These are phyloP conservation scores for Saksenaea oblongispora DNA, from an alignment of 371 early-diverging fungal species.

Conservation along the genomic window DNA sequence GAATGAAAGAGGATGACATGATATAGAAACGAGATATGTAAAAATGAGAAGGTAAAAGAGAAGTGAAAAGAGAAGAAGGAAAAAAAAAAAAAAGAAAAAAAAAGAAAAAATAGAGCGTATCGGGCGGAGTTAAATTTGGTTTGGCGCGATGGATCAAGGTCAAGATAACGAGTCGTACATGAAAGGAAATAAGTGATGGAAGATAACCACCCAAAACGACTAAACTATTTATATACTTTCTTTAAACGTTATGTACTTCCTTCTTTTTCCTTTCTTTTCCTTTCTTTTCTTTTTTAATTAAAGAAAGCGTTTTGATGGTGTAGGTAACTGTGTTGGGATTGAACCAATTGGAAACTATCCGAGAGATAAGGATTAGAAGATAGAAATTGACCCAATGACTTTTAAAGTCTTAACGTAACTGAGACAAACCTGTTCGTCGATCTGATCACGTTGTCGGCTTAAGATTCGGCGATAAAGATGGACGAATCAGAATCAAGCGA, in stretches of 20 bases:
- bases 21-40: background rate
- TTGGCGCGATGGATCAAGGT: conserved; percentile 1
- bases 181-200: background rate
- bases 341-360: conserved; percentile 2
- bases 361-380: background rate
- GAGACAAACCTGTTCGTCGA: background rate
- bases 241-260: background rate
- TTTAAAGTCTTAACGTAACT: background rate
- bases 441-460: conserved; percentile 3
- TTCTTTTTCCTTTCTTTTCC: background rate
- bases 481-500: background rate
- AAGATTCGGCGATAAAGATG: conserved; percentile 4
- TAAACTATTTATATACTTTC: background rate
- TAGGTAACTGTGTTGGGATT: background rate
- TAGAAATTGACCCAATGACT: background rate
- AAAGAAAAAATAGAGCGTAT: conserved; percentile 7
- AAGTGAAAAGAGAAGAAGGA: background rate
- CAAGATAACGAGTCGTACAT: conserved; percentile 3
- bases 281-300: background rate
- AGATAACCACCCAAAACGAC: background rate
- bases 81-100: conserved; percentile 2
- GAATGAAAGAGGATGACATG: conserved; percentile 3
- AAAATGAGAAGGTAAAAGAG: background rate
- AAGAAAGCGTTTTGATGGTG: background rate
- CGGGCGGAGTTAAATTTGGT: background rate